Percentiles rank a stretch among this genome's conserved stretches.
These are phyloP conservation scores for Pichia sp. DNA, from an alignment of 1,139 yeast genomes.

Conservation along the genomic window DNA sequence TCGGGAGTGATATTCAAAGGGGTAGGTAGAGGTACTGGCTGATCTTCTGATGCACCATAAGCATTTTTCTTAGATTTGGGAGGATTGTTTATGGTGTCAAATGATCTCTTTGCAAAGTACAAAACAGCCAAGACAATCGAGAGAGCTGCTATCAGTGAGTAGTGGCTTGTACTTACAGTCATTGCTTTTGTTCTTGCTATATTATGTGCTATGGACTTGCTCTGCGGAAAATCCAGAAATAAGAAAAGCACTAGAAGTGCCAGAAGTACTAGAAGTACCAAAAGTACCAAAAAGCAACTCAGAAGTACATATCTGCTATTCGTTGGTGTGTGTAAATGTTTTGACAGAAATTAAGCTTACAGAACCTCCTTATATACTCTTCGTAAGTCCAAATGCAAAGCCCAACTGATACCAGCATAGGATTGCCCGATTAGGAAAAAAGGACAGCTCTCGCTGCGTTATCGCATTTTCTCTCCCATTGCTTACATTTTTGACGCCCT, in stretches of 20 bases:
- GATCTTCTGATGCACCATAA: conserved; percentile 29
- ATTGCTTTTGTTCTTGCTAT: background rate
- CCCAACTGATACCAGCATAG: conserved; percentile 8
- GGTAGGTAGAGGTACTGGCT: conserved; percentile 47
- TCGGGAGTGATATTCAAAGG: conserved; percentile 66
- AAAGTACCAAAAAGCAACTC: no score
- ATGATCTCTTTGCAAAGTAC: conserved; percentile 12
- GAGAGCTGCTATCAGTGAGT: background rate
- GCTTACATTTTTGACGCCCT: background rate
- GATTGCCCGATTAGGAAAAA: conserved; percentile 25
- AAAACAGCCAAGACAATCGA: conserved; percentile 20
- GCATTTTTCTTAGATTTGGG: conserved; percentile 15
- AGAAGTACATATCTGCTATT: no score
- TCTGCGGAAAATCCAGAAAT: no score
- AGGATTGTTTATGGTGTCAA: background rate
- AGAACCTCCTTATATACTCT: conserved; percentile 1
- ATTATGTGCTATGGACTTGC: no score
- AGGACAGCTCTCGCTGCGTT: conserved; percentile 4
- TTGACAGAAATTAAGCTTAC: background rate
- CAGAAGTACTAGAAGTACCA: no score
- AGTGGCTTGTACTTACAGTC: background rate
- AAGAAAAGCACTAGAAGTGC: no score
- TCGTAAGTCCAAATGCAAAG: background rate
- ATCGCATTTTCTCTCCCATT: conserved; percentile 3
- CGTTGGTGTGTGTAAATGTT: background rate